Conservation (phyloP, 2,329 filamentous ascomycete species). For the Colletotrichum melonis region DNA sequence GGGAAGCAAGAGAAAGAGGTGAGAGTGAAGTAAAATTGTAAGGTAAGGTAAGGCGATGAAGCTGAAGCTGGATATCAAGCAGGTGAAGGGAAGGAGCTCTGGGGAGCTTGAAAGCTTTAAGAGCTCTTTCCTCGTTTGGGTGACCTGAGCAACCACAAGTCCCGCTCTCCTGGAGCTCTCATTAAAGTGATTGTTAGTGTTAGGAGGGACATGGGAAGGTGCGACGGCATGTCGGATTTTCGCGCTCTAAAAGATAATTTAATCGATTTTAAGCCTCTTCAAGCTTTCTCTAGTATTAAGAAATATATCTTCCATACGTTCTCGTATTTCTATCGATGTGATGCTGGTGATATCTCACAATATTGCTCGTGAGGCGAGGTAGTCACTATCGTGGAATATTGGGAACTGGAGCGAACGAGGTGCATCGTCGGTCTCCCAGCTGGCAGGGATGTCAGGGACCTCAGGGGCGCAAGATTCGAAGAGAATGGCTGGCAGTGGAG, state of each 20-base stretch:
- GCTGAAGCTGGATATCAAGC: conserved; percentile 1
- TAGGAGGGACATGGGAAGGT: conserved; percentile 19
- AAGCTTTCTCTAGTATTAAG: rapidly evolving
- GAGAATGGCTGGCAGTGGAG: conserved; percentile 42
- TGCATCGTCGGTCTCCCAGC: conserved; percentile 31
- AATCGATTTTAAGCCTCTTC: not conserved
- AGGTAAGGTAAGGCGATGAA: not conserved
- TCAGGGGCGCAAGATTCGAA: conserved; percentile 21
- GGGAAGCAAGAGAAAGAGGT: not conserved
- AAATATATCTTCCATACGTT: not conserved
- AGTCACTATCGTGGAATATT: conserved; percentile 46
- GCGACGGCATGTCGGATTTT: not conserved
- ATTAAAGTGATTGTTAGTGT: conserved; percentile 26
- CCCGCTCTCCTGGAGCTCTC: conserved; percentile 29
- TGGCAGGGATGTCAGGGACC: conserved; percentile 27
- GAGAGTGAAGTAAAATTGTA: not conserved
- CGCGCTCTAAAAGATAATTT: not conserved
- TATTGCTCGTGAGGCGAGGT: not conserved
- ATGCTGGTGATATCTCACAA: not conserved
- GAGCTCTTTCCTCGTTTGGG: conserved; percentile 33
- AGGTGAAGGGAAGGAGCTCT: conserved; percentile 17
- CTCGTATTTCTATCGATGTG: not conserved
- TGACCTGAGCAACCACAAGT: conserved; percentile 33
- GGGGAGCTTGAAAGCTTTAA: conserved; percentile 29
- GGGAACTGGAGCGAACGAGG: conserved; percentile 41